Base-by-base conservation (phyloP, 1,284 basidiomycete genomes). In the Fereydounia khargensis region DNA sequence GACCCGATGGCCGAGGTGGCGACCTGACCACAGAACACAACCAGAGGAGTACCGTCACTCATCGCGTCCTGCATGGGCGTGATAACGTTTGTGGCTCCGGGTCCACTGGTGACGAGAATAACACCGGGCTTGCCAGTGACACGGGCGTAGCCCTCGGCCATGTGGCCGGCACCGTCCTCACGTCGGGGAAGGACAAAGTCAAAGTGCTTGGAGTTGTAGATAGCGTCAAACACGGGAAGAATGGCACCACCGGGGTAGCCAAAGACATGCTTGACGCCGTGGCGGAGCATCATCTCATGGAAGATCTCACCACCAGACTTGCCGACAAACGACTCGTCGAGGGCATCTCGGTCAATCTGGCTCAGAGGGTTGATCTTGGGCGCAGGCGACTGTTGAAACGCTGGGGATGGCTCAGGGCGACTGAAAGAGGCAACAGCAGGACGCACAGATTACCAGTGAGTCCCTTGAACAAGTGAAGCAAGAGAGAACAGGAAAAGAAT, bases 271-370 rank as follows among this genome's bases (percentile, higher is more conserved):
- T 94, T 95, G 71, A 98, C 92, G 48, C 84, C 84, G 78, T 98
- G 94, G 43, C 94, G 83, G 49, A 92, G 86, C 90, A 98, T 96
- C 94, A 98, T 97, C 79, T 98, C 92, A 78, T 98, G 91, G 80
- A 98, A 96, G 74, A 98, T 96, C 78, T 96, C 84, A 27, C 94
- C 94, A 24, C 94, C 94, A 16, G 90, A 89, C 79, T 94, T 84
- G 52, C 94, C 94, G 47, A 97, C 83, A 72, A 98, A 96, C 37
- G 73, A 74, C 37, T 68, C 51, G 50, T 79, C 78, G 51, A 79
- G 68, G 9, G 72, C 56, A 14, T 60, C 51, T 31, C 57, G 49
- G 18, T 64, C 57, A 28, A 64, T 55, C 25, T 38, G 28, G 4
- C 37, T 42, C 22, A 60, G 59, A 11, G 56, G 56, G 13, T 50